Evolutionary conservation across 2,329 filamentous ascomycete species (phyloP).

Genomic region (Phaeoacremonium minimum): DNA sequence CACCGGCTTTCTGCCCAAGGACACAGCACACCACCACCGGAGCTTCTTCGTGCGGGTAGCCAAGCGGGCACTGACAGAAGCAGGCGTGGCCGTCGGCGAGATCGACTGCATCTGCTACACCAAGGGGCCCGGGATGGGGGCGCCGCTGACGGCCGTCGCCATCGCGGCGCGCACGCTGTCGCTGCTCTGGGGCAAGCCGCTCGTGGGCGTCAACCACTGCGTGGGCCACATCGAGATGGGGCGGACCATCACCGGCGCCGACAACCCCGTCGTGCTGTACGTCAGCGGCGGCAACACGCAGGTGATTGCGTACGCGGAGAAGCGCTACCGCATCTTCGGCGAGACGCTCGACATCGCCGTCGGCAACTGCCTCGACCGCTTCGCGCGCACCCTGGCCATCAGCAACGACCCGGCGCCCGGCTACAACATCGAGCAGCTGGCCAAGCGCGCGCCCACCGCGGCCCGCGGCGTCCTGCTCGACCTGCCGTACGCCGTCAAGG

Average conservation of each 20-base stretch:
- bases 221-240: conserved; percentile 99
- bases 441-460: conserved; percentile 52
- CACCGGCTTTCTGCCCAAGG: conserved; percentile 92
- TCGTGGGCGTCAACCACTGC: conserved; percentile 96
- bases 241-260: conserved; percentile 81
- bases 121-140: conserved; percentile 93
- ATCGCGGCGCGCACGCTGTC: conserved; percentile 77
- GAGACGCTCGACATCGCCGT: conserved; percentile 97
- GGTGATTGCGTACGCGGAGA: conserved; percentile 57
- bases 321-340: conserved; percentile 95
- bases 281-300: conserved; percentile 65
- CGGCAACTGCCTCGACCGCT: conserved; percentile 94
- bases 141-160: conserved; percentile 81
- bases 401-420: conserved; percentile 95
- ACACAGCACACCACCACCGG: conserved; percentile 91
- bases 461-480: conserved; percentile 63
- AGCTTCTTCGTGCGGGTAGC: conserved; percentile 79
- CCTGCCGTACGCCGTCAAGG: conserved; percentile 92
- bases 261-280: conserved; percentile 92
- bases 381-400: conserved; percentile 86
- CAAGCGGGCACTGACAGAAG: conserved; percentile 70
- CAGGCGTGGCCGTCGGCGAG: conserved; percentile 56
- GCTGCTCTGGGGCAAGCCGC: conserved; percentile 80
- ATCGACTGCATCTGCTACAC: conserved; percentile 95
- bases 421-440: conserved; percentile 96